These are phyloP conservation scores for Saitozyma podzolica DNA, from an alignment of 768 basidiomycete species.

Conservation along the genomic window DNA sequence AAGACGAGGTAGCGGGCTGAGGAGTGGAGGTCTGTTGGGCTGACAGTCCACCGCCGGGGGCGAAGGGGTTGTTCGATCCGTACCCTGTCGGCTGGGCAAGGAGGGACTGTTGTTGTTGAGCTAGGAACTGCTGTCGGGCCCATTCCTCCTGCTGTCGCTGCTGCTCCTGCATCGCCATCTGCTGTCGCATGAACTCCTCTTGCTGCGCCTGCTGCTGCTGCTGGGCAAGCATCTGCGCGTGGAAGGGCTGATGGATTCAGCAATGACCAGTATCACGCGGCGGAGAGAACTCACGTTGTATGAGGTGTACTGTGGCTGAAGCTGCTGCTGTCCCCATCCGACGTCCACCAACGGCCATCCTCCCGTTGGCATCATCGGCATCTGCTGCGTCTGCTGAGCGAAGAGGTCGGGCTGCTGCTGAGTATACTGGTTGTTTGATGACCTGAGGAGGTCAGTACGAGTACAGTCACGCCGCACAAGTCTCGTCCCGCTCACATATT, in stretches of 20 bases:
- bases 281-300: slow-evolving; percentile 63
- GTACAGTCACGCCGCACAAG: neutral
- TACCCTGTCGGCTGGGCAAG: slow-evolving; percentile 53
- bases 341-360: slow-evolving; percentile 48
- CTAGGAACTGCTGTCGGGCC: slow-evolving; percentile 44
- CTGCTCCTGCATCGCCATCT: slow-evolving; percentile 54
- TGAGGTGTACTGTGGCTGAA: slow-evolving; percentile 83
- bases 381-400: slow-evolving; percentile 56
- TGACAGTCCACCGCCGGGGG: slow-evolving; percentile 52
- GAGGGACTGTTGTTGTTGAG: slow-evolving; percentile 45
- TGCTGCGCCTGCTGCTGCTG: slow-evolving; percentile 62
- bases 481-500: slow-evolving; percentile 64
- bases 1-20: neutral
- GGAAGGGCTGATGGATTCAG: slow-evolving; percentile 53
- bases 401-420: slow-evolving; percentile 53
- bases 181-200: slow-evolving; percentile 56
- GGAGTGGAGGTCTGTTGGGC: slow-evolving; percentile 45
- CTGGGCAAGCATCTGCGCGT: slow-evolving; percentile 82
- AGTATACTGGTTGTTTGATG: slow-evolving; percentile 35
- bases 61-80: slow-evolving; percentile 96
- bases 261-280: slow-evolving; percentile 51
- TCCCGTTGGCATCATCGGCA: neutral
- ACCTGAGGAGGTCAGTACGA: slow-evolving; percentile 7
- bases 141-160: slow-evolving; percentile 53
- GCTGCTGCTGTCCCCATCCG: slow-evolving; percentile 61